phyloP scores from a whole-genome alignment of 352 stramenopile species.

The Lagenidium giganteum region DNA sequence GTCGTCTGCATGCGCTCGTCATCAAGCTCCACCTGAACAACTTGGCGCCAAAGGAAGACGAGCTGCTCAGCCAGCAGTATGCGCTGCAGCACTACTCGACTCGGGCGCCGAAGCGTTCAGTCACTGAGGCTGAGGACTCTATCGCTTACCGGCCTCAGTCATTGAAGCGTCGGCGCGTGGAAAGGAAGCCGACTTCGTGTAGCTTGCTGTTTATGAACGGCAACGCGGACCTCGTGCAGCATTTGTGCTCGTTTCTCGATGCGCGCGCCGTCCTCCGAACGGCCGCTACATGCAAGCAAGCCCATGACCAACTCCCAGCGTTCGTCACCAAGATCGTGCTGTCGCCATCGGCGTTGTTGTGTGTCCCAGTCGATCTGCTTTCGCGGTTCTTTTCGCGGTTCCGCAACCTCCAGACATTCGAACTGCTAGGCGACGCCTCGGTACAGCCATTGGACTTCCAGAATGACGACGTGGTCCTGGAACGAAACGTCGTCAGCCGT shows the following conservation, averaged over 20 bases:
- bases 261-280: conserved; percentile 27
- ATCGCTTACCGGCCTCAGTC: too few relatives aligned
- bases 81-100: too few relatives aligned
- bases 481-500: conserved; percentile 33
- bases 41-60: conserved; percentile 29
- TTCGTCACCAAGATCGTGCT: conserved; percentile 34
- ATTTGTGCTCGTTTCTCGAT: conserved; percentile 36
- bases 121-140: too few relatives aligned
- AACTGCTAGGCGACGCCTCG: conserved; percentile 21
- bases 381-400: conserved; percentile 33
- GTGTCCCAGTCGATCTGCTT: conserved; percentile 11
- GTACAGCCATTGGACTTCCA: conserved; percentile 44
- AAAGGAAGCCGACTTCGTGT: conserved; percentile 12
- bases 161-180: background rate
- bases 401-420: conserved; percentile 30
- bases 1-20: conserved; percentile 46
- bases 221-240: conserved; percentile 34
- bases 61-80: conserved; percentile 21
- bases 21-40: conserved; percentile 62
- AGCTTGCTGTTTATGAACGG: conserved; percentile 41
- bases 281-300: conserved; percentile 24
- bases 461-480: conserved; percentile 24
- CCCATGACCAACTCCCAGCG: conserved; percentile 21
- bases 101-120: too few relatives aligned
- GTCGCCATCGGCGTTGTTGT: conserved; percentile 15